phyloP scores from a whole-genome alignment of 257 asterid genomes.

The Lycium ferocissimum region DNA sequence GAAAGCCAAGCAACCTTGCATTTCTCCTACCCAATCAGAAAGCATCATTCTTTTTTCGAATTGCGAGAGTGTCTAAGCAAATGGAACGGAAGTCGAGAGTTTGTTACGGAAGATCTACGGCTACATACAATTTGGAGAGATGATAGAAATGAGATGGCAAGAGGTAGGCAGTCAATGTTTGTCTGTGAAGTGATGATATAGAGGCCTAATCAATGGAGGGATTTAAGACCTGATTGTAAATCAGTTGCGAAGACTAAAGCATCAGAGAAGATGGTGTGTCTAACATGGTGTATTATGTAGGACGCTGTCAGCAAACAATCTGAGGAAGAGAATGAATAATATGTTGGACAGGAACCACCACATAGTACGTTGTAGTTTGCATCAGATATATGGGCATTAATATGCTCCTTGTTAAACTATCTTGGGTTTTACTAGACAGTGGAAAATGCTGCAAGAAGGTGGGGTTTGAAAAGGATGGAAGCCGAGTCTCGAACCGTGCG shows the following conservation, averaged over 20 bases:
- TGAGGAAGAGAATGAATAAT: constrained; percentile 3
- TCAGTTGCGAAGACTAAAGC: not conserved
- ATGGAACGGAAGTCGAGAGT: not conserved
- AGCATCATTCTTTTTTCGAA: not conserved
- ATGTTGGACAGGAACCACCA: not conserved
- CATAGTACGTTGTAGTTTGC: not conserved
- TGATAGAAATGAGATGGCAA: constrained; percentile 2
- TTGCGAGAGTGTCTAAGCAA: not conserved
- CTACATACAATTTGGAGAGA: not conserved
- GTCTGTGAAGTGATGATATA: not conserved
- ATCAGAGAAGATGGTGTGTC: not conserved
- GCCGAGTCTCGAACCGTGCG: no score
- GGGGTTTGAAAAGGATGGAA: no score
- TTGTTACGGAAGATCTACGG: not conserved
- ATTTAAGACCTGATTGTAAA: not conserved
- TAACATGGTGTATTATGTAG: not conserved
- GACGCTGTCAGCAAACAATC: constrained; percentile 12
- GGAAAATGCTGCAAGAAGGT: not conserved
- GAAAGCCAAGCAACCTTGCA: not conserved
- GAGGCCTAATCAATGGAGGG: constrained; percentile 4
- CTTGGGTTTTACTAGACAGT: not conserved
- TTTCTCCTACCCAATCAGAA: not conserved
- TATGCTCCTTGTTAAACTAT: not conserved
- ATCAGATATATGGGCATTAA: not conserved
- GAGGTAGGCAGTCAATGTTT: not conserved